These are phyloP conservation scores for Protea cynaroides DNA, from an alignment of 164 flowering plant species.

Conservation along the genomic window DNA sequence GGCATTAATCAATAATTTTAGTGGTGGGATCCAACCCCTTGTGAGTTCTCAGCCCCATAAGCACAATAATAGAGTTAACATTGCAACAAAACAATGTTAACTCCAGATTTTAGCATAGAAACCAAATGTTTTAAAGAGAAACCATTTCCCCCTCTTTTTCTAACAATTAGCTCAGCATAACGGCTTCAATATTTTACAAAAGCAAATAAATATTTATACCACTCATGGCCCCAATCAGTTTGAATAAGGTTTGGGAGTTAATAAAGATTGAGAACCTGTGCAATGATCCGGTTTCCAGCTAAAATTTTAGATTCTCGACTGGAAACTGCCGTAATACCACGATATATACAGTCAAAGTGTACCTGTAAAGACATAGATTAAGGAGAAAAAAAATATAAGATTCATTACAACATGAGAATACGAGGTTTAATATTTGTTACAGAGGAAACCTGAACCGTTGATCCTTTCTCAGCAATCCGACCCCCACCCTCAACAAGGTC, in stretches of 20 bases:
- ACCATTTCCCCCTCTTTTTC: background rate
- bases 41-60: background rate
- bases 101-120: background rate
- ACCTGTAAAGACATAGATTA: constrained; percentile 38
- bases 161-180: no score
- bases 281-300: constrained; percentile 87
- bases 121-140: background rate
- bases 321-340: constrained; percentile 82
- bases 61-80: no score
- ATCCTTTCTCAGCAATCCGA: constrained; percentile 68
- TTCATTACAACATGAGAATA: background rate
- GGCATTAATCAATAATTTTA: background rate
- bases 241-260: no score
- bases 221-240: no score
- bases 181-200: no score
- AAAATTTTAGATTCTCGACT: constrained; percentile 88
- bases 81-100: no score
- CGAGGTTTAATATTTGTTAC: no score
- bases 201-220: no score
- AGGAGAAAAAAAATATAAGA: background rate
- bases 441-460: constrained; percentile 59
- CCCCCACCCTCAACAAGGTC: constrained; percentile 88
- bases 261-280: constrained; percentile 46
- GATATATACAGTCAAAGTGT: constrained; percentile 86
- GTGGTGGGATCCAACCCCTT: background rate